A percentile compares a stretch with the other conserved stretches of the same genome.
These are phyloP conservation scores for Chlorella ohadii DNA, from an alignment of 139 green algal species.

Conservation along the genomic window DNA sequence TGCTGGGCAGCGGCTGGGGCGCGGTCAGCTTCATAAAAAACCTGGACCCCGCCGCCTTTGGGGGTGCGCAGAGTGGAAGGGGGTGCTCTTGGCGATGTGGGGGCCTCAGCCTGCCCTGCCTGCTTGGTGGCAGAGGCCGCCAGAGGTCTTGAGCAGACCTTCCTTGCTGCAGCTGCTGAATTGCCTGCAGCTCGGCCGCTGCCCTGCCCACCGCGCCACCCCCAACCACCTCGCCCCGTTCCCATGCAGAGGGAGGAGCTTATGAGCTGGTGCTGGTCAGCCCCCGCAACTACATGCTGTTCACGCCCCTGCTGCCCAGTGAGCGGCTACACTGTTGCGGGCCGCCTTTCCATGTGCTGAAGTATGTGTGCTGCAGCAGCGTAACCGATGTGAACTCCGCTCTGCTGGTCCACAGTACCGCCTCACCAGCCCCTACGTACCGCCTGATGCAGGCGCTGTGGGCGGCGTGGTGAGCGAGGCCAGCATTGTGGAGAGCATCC, in stretches of 20 bases:
- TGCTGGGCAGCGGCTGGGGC: conserved; percentile 94
- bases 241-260: background rate
- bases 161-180: too few relatives aligned
- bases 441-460: conserved; percentile 4
- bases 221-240: background rate
- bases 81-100: background rate
- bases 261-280: conserved; percentile 27
- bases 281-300: conserved; percentile 53
- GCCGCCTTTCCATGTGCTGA: too few relatives aligned
- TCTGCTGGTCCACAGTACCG: too few relatives aligned
- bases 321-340: too few relatives aligned
- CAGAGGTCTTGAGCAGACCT: too few relatives aligned
- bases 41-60: conserved; percentile 3
- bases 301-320: conserved; percentile 55
- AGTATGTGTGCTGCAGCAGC: too few relatives aligned
- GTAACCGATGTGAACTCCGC: too few relatives aligned
- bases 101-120: background rate
- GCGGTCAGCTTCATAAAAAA: conserved; percentile 69
- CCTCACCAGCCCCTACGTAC: too few relatives aligned
- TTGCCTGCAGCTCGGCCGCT: too few relatives aligned
- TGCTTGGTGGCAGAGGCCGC: too few relatives aligned
- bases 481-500: conserved; percentile 50
- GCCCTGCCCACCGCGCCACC: too few relatives aligned
- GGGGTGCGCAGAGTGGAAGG: background rate
- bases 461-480: conserved; percentile 10